Percentiles rank a stretch among this genome's conserved stretches.
These are phyloP conservation scores for Lasiosphaeris hirsuta DNA, from an alignment of 495 filamentous ascomycete genomes.

Conservation along the genomic window DNA sequence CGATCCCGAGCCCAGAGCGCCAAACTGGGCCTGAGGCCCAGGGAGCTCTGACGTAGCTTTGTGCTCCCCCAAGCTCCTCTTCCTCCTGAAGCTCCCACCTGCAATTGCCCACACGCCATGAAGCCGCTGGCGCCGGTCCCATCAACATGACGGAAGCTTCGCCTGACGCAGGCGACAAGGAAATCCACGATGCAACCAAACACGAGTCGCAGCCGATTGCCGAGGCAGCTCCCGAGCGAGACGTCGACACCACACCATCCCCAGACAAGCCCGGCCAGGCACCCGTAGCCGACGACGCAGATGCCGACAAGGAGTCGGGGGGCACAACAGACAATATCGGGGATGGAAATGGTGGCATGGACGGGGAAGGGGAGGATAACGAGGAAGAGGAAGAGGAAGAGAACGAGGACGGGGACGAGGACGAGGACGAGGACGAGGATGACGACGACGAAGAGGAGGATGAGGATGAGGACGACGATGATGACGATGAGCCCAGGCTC, in stretches of 20 bases:
- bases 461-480: conserved; percentile 73
- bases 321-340: not conserved
- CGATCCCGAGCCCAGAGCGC: conserved; percentile 1
- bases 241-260: conserved; percentile 9
- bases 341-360: conserved; percentile 11
- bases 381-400: conserved; percentile 28
- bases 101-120: conserved; percentile 22
- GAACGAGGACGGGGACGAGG: conserved; percentile 23
- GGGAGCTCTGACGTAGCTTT: conserved; percentile 25
- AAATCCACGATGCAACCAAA: conserved; percentile 12
- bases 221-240: conserved; percentile 9
- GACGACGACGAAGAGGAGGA: conserved; percentile 48
- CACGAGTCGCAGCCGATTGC: not conserved
- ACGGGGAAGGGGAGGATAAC: conserved; percentile 12
- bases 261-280: not conserved
- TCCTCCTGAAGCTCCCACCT: conserved; percentile 5
- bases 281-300: conserved; percentile 1
- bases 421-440: conserved; percentile 31
- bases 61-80: conserved; percentile 9
- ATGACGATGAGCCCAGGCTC: conserved; percentile 92
- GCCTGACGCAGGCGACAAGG: conserved; percentile 38
- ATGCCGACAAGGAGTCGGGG: conserved; percentile 7
- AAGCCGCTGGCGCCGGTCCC: conserved; percentile 16
- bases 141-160: conserved; percentile 46
- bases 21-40: not conserved